A percentile compares a stretch with the other conserved stretches of the same genome.
These are phyloP conservation scores for Papiliotrema fonsecae DNA, from an alignment of 1,284 basidiomycete species.

Conservation along the genomic window DNA sequence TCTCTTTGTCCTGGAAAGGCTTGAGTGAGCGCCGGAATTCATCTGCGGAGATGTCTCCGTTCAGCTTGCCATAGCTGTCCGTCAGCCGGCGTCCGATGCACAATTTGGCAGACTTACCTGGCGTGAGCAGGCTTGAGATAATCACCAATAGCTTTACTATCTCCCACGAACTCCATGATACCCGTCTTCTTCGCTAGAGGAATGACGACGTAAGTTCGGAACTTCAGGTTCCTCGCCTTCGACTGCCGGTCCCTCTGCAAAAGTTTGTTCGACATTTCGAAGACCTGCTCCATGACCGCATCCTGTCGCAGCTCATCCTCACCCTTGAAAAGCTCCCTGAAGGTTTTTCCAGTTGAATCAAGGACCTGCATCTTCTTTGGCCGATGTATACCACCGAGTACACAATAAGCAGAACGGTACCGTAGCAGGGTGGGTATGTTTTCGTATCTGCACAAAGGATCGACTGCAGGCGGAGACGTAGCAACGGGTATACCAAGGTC, in stretches of 20 bases:
- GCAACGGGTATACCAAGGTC: constrained; percentile 69
- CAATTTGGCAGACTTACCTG: constrained; percentile 49
- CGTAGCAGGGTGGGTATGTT: constrained; percentile 61
- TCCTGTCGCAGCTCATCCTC: constrained; percentile 92
- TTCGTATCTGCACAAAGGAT: constrained; percentile 64
- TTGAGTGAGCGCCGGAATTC: constrained; percentile 1
- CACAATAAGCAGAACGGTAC: constrained; percentile 60
- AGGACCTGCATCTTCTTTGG: constrained; percentile 76
- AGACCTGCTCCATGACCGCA: constrained; percentile 98
- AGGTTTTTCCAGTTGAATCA: constrained; percentile 63
- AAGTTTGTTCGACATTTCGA: constrained; percentile 79
- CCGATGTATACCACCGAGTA: constrained; percentile 72
- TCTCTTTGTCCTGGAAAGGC: constrained; percentile 38
- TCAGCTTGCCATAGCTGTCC: constrained; percentile 3
- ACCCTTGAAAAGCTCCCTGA: constrained; percentile 92
- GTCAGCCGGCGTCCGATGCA: not conserved
- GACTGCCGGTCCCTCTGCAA: constrained; percentile 71
- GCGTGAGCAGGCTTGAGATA: constrained; percentile 64
- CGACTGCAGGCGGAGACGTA: constrained; percentile 67
- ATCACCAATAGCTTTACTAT: constrained; percentile 63
- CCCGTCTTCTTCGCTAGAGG: constrained; percentile 78
- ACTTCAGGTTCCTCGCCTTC: constrained; percentile 62
- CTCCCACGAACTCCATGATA: constrained; percentile 83
- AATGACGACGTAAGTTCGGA: constrained; percentile 84
- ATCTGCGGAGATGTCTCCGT: constrained; percentile 3